These are phyloP conservation scores for Sphagnurus paluster DNA, from an alignment of 1,284 basidiomycete species.

Conservation along the genomic window DNA sequence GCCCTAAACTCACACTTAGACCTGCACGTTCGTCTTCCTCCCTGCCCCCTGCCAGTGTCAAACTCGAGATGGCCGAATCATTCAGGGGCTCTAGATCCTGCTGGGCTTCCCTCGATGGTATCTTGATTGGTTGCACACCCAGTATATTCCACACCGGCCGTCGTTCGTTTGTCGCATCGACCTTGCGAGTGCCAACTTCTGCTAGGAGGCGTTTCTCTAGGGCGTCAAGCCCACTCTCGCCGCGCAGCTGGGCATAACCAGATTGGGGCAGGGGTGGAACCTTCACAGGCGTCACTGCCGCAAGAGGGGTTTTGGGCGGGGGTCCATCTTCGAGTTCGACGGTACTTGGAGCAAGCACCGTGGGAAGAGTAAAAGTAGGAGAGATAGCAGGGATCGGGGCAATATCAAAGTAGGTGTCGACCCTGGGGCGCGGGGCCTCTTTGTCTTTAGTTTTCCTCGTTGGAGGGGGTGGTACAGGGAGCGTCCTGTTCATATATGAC, in stretches of 20 bases:
- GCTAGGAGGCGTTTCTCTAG: constrained; percentile 60
- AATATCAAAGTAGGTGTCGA: constrained; percentile 15
- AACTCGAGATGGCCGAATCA: constrained; percentile 74
- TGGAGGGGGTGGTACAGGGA: constrained; percentile 56
- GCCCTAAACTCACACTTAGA: neutral
- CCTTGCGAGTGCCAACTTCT: constrained; percentile 67
- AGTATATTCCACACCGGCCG: constrained; percentile 46
- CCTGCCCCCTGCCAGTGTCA: constrained; percentile 58
- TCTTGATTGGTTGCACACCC: constrained; percentile 16
- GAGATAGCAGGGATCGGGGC: neutral
- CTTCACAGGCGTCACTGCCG: constrained; percentile 39
- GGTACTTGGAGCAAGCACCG: no score
- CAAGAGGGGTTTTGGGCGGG: constrained; percentile 54
- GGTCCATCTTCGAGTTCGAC: constrained; percentile 32
- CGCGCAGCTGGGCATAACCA: constrained; percentile 6
- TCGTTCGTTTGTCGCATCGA: constrained; percentile 26
- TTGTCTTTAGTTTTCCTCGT: constrained; percentile 34
- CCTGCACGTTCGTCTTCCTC: constrained; percentile 16
- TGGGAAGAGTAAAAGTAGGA: neutral
- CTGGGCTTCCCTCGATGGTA: constrained; percentile 14
- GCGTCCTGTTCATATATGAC: constrained; percentile 49
- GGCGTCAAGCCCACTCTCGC: constrained; percentile 59
- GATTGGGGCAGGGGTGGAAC: constrained; percentile 18
- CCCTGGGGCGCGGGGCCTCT: constrained; percentile 4
- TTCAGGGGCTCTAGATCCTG: constrained; percentile 51